phyloP scores from a whole-genome alignment of 148 eudicot genomes.

The Diospyros kaki region DNA sequence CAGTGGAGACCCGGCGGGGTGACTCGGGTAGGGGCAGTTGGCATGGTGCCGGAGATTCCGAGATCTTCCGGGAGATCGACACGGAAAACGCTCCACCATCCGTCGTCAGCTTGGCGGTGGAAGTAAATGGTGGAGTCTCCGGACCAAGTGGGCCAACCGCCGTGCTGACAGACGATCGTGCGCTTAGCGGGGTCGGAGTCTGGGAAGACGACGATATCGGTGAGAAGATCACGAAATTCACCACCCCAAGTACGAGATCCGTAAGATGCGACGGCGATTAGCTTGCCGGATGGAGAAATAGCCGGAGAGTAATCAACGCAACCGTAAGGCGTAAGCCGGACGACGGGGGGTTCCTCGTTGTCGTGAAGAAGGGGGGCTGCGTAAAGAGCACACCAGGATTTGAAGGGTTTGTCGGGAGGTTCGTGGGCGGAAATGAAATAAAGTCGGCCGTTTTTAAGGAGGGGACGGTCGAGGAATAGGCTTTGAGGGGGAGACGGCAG shows the following conservation, averaged over 20 bases:
- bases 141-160: conserved; percentile 87
- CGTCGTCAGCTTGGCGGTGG: conserved; percentile 71
- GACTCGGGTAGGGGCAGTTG: conserved; percentile 35
- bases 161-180: conserved; percentile 39
- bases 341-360: background rate
- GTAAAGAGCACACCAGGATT: conserved; percentile 64
- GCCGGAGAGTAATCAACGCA: conserved; percentile 77
- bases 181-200: conserved; percentile 40
- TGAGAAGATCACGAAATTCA: conserved; percentile 55
- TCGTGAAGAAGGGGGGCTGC: conserved; percentile 10
- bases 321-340: conserved; percentile 54
- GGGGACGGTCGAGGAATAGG: conserved; percentile 71
- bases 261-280: conserved; percentile 66
- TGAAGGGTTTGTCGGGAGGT: conserved; percentile 28
- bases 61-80: conserved; percentile 29
- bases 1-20: conserved; percentile 78
- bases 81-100: conserved; percentile 85
- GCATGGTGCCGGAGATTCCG: background rate
- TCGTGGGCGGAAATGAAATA: conserved; percentile 61
- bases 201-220: conserved; percentile 58
- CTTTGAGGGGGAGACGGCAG: conserved; percentile 33
- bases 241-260: conserved; percentile 60
- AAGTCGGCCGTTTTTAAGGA: conserved; percentile 26
- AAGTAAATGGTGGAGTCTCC: conserved; percentile 59
- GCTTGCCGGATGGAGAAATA: conserved; percentile 46